Base-by-base conservation (phyloP, 768 basidiomycete species). In the Kwoniella pini region DNA sequence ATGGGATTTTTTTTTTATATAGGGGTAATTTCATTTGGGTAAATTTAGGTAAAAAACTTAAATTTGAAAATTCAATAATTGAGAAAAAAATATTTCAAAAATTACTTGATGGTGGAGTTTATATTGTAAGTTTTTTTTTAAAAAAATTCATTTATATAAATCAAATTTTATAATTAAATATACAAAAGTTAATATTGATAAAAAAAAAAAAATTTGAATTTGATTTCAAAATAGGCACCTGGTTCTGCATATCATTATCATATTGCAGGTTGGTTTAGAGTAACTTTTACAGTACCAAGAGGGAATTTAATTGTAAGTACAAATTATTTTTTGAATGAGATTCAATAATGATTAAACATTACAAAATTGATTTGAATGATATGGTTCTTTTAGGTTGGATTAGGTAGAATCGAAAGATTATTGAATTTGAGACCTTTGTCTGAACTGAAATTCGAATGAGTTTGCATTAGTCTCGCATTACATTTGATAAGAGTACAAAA, bases 21-120 rank as follows among this genome's bases (percentile, higher is more conserved):
- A 70, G 69, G 1, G 76, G 76, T 1, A 65, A 78, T 43, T 78
- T 76, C 61, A 56, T 73, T n/a, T 78, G 76, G 76, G 70, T 76
- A 28, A 61, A 78, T 38, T 51, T 78, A 0, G 74, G 72, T 4
- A 57, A 38, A 15, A 51, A 56, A 28, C 52, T 78, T 11, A 71
- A 69, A 6, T 76, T 70, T 57, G 33, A 26, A 22, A 69, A 69
- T 30, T 62, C 58, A 3, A 56, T 26, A 11, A 64, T 63, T 46
- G 76, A 78, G 57, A 74, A 73, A 61, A 57, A 53, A 45, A 70
- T 74, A 6, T 78, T 78, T 56, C 71, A 76, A 54, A 64, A 54
- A 44, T 51, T 76, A 26, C 52, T 78, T 11, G 72, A 76, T 53
- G 70, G 68, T 5, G 70, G 76, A 1, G 72, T 78, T 11, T 78